A percentile compares a stretch with the other conserved stretches of the same genome.
These are phyloP conservation scores for Solanum neorickii DNA, from an alignment of 257 asterid genomes.

Conservation along the genomic window DNA sequence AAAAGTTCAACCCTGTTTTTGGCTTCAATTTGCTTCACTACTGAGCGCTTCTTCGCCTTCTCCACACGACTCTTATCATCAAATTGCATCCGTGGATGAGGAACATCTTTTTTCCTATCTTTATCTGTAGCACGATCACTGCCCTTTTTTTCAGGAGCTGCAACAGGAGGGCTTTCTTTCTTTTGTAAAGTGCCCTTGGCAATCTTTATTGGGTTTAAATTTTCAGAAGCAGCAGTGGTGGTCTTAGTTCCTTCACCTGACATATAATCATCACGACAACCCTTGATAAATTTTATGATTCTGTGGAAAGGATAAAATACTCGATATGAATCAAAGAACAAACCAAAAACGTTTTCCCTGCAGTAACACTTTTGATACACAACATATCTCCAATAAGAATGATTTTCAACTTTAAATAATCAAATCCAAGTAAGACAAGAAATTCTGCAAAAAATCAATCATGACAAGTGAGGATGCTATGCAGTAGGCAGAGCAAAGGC, in stretches of 20 bases:
- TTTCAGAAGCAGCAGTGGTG: constrained; percentile 37
- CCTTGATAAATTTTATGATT: neutral
- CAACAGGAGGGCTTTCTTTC: constrained; percentile 59
- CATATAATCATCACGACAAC: neutral
- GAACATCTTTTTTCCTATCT: constrained; percentile 91
- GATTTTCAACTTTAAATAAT: neutral
- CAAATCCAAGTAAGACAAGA: neutral
- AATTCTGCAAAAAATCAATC: neutral
- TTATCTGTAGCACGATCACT: constrained; percentile 64
- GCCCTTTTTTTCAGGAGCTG: constrained; percentile 51
- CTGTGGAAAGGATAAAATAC: neutral
- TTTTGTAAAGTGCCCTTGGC: constrained; percentile 41
- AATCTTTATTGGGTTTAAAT: constrained; percentile 40
- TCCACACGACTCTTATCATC: constrained; percentile 82
- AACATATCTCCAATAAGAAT: neutral
- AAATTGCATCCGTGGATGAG: constrained; percentile 97
- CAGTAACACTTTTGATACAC: neutral
- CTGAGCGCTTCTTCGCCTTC: constrained; percentile 88
- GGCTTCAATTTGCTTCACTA: constrained; percentile 80
- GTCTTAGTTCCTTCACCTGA: constrained; percentile 53
- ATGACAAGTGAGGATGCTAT: neutral
- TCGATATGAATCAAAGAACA: neutral
- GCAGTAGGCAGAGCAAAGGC: neutral
- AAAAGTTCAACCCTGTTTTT: constrained; percentile 84
- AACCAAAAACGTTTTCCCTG: neutral